Percentiles rank a stretch among this genome's conserved stretches.
Conservation (phyloP, 305 asterid genomes). For the Fraxinus sp. region DNA sequence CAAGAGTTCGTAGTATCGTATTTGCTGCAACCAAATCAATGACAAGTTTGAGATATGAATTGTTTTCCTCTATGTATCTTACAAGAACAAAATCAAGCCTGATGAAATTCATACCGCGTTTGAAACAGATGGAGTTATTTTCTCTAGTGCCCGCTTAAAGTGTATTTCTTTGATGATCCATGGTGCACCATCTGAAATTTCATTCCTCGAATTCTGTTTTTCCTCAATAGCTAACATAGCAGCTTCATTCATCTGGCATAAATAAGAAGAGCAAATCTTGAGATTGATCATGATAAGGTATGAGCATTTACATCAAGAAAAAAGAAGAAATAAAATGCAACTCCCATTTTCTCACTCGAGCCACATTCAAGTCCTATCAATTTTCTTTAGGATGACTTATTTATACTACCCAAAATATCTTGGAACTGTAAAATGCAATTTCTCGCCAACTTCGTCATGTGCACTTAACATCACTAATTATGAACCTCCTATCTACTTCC, state of each 20-base stretch:
- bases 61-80: not conserved
- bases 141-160: conserved; percentile 54
- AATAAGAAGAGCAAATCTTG: not conserved
- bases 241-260: conserved; percentile 62
- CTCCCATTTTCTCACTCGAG: not conserved
- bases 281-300: not conserved
- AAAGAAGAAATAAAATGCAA: not conserved
- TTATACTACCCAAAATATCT: not conserved
- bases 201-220: conserved; percentile 19
- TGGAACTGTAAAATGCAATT: not conserved
- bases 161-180: conserved; percentile 55
- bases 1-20: conserved; percentile 39
- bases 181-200: conserved; percentile 26
- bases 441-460: not conserved
- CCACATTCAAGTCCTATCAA: not conserved
- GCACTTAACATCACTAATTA: not conserved
- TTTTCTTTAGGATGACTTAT: not conserved
- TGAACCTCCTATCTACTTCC: conserved; percentile 2
- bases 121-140: conserved; percentile 68
- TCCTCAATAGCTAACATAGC: conserved; percentile 62
- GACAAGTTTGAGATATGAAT: not conserved
- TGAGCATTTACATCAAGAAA: not conserved
- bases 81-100: not conserved
- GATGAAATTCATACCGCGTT: conserved; percentile 36
- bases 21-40: conserved; percentile 57